Evolutionary conservation across 805 yeast genomes (phyloP), one percentile per base, ranked within the genome.

Genomic region (Debaryomyces prosopidis): DNA sequence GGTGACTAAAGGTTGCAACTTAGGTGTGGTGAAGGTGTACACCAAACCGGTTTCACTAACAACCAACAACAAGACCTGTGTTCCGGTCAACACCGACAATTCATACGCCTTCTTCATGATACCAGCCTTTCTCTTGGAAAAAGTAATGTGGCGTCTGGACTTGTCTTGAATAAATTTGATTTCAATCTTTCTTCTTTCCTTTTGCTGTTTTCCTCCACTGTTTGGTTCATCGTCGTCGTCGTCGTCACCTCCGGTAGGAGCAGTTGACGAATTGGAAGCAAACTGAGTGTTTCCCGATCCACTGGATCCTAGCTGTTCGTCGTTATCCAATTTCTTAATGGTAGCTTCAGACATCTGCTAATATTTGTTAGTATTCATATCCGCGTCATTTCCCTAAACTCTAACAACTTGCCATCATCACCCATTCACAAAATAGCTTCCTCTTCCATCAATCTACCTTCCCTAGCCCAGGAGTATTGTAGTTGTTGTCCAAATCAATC

Each of bases 41-140:
- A 94, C 99, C 51, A 94, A 82, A 12, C 99, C 99, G n/a, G 99
- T 94, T 68, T 94, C 99, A 43, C 96, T 86, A 26, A 94, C 99
- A 45, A 94, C 99, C 57, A 94, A 80, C 48, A 94, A 75, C 52
- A 94, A 78, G 23, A 94, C 98, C 69, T 94, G 99, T 27, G 99
- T 94, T 46, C 99, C 99, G 11, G 99, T 94, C 58, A 94, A 79
- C 43, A 94, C 98, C 16, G 96, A 87, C 53, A 94, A 78, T 67
- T 94, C 99, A 71, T 92, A 94, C n/a, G 99, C 99, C 74, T 94
- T 94, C 74, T 94, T 94, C 99, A 94, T 94, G 61, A 94, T 92
- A 57, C 99, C 99, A 38, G 97, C 98, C 71, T 92, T 92, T 71
- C 99, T 87, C 74, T 94, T 94, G 43, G 97, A 89, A 62, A 94